These are phyloP conservation scores for Chernovozyma sophiae-reginae DNA, from an alignment of 1,139 yeast species.

Conservation along the genomic window DNA sequence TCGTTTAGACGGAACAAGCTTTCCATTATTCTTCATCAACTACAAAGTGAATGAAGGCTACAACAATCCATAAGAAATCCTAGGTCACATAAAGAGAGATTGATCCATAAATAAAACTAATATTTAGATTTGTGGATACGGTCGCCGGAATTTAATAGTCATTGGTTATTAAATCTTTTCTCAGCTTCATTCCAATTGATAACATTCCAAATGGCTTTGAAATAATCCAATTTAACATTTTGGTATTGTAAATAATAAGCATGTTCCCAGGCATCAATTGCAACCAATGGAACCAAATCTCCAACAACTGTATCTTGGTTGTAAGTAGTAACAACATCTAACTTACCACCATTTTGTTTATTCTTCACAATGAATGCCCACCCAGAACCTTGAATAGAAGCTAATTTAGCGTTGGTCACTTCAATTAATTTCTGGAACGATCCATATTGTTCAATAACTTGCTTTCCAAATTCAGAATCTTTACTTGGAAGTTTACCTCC, in stretches of 20 bases:
- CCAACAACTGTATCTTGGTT: slow-evolving; percentile 91
- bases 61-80: no score
- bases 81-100: no score
- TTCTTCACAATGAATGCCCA: slow-evolving; percentile 96
- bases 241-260: slow-evolving; percentile 96
- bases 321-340: slow-evolving; percentile 81
- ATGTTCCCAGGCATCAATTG: slow-evolving; percentile 98
- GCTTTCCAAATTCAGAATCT: slow-evolving; percentile 55
- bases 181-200: slow-evolving; percentile 96
- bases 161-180: slow-evolving; percentile 39
- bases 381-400: slow-evolving; percentile 95
- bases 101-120: no score
- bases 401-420: slow-evolving; percentile 72
- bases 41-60: no score
- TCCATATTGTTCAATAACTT: slow-evolving; percentile 68
- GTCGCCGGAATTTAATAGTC: background rate
- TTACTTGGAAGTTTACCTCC: slow-evolving; percentile 81
- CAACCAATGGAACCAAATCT: slow-evolving; percentile 72
- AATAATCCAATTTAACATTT: slow-evolving; percentile 91
- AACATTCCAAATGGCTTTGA: slow-evolving; percentile 95
- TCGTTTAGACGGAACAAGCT: no score
- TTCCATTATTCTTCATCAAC: no score
- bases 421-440: slow-evolving; percentile 68
- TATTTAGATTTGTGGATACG: background rate
- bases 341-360: slow-evolving; percentile 66